Base-by-base conservation (phyloP, 2,329 filamentous ascomycete species). In the Xylaria hypoxylon region DNA sequence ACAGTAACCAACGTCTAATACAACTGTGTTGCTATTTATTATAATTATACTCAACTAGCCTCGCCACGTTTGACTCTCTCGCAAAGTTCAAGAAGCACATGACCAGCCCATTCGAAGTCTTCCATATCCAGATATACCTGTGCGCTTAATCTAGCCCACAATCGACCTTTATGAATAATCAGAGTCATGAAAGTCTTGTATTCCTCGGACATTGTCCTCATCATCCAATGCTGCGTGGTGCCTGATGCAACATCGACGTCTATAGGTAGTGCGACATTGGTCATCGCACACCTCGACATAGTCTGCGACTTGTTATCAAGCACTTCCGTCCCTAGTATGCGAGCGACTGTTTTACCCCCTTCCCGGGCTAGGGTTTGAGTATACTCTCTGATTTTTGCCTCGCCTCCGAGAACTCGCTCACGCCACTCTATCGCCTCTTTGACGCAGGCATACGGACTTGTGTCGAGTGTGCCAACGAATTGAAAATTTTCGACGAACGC, bases 51-150 rank as follows among this genome's bases (percentile, higher is more conserved):
- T 19, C 52, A 50, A 19, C 50, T 11, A 17, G 22, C 38, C 28
- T 67, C 53, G 13, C 64, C 63, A 5, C 40, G 35, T 35, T 61
- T 64, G 15, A 83, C 80, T 64, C 83, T 77, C 58, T 78, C 75
- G 62, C 79, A 80, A 15, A 87, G 51, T 42, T 81, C 78, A 75
- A 86, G 85, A 73, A 96, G 77, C 8, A 85, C 80, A 57, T 82
- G 75, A 0, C 84, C 92, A 3, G 86, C 85, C 86, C 87, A 92
- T 76, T 90, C 87, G 75, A 96, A 97, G 78, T 97, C 94, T 13
- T 84, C 83, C 70, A 90, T 77, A 28, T 93, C 92, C n/a, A 97
- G 79, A 76, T 96, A 98, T 0, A 96, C 86, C 82, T 97, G 94
- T 15, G 87, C 92, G 75, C 91, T 94, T 53, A 97, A 74, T 55